Percentiles rank a stretch among this genome's conserved stretches.
phyloP scores from a whole-genome alignment of 495 filamentous ascomycete species.

The Hyaloscypha hepaticicola region DNA sequence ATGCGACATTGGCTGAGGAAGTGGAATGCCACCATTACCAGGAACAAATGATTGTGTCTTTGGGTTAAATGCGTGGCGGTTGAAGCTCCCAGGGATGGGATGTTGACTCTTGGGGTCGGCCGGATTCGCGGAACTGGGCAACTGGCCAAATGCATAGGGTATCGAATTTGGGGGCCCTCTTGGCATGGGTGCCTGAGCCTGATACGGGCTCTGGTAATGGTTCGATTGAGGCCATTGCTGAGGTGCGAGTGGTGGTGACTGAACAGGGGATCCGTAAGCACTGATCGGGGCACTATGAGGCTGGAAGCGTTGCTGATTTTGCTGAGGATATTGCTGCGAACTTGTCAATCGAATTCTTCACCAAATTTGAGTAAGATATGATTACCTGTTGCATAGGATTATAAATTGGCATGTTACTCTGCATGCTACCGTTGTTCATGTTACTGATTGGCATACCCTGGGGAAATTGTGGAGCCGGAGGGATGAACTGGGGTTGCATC shows the following conservation, averaged over 20 bases:
- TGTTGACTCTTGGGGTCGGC: conserved; percentile 67
- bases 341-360: conserved; percentile 22
- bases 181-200: conserved; percentile 20
- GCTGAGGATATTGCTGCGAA: conserved; percentile 30
- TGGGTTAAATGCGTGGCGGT: conserved; percentile 84
- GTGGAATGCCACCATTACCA: conserved; percentile 45
- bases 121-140: conserved; percentile 67
- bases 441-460: conserved; percentile 32
- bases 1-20: conserved; percentile 41
- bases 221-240: conserved; percentile 35
- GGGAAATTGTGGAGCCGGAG: conserved; percentile 37
- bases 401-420: conserved; percentile 17
- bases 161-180: conserved; percentile 35
- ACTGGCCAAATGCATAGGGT: conserved; percentile 73
- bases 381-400: conserved; percentile 31
- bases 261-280: conserved; percentile 43
- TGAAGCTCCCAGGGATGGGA: conserved; percentile 78
- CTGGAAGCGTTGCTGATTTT: conserved; percentile 34
- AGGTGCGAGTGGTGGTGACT: conserved; percentile 34
- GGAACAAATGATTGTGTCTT: conserved; percentile 90
- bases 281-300: conserved; percentile 36
- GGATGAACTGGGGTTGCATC: conserved; percentile 24
- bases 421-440: conserved; percentile 36
- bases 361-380: background rate
- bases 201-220: conserved; percentile 31